Base-by-base conservation (phyloP, 305 asterid genomes). In the Fraxinus angustifolia region DNA sequence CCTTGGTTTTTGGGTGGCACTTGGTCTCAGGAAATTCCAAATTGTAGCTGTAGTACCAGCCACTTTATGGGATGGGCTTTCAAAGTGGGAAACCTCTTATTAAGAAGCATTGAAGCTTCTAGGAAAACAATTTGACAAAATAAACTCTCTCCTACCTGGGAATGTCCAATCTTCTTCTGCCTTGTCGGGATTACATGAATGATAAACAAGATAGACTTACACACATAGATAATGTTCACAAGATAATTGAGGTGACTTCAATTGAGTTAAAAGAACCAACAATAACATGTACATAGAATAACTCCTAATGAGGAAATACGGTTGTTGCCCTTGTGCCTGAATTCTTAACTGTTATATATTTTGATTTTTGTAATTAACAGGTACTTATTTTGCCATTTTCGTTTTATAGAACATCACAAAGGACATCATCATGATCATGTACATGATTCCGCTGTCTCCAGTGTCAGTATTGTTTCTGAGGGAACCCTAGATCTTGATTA, bases 401-500 rank as follows among this genome's bases (percentile, higher is more conserved):
- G 78, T 84, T 71, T 36, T 60, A 68, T 56, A 90, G 97, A 85
- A 62, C 97, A 94, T 86, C 92, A 88, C 86, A 89, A 89, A 81
- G 91, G 91, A 72, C 93, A 89, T 83, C 92, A 87, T 82, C 95
- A 91, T 73, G 87, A 92, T 82, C 98, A 93, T 53, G 85, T 79
- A 28, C 99, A 93, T 21, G 98, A 93, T 83, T 93, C 97, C 12
- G 91, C 94, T 3, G 98, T 95, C 81, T 79, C 96, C 86, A 95
- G 99, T 62, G 94, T 95, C 85, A 93, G 98, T 83, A 91, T 93
- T 74, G 95, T 95, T 78, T 90, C 97, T 0, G 97, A 92, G 84
- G 99, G 98, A 75, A 91, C 91, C 82, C 83, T 93, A 86, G 97
- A 95, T 87, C 92, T 93, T 28, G 99, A 95, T 86, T 96, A 91